These are phyloP conservation scores for Uncinocarpus reesii DNA, from an alignment of 2,329 filamentous ascomycete genomes.

Conservation along the genomic window DNA sequence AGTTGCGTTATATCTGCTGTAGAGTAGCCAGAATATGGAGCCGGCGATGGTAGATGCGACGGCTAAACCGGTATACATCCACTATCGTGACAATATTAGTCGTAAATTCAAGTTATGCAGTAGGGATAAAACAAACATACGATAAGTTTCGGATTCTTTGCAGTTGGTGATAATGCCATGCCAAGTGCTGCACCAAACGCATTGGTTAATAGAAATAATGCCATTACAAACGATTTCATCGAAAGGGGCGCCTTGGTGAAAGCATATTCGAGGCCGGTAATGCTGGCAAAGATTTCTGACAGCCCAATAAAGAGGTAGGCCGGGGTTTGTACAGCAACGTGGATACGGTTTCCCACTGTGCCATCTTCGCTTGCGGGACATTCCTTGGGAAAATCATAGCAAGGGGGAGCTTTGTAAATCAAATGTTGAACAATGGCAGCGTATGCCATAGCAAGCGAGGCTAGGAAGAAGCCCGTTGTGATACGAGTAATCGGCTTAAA, in stretches of 20 bases:
- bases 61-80: slow-evolving; percentile 53
- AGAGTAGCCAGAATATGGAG: slow-evolving; percentile 45
- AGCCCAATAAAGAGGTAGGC: slow-evolving; percentile 38
- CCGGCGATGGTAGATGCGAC: slow-evolving; percentile 42
- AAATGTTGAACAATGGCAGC: slow-evolving; percentile 47
- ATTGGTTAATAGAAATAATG: slow-evolving; percentile 48
- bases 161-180: slow-evolving; percentile 50
- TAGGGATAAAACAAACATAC: slow-evolving; percentile 11
- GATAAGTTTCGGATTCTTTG: slow-evolving; percentile 53
- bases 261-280: slow-evolving; percentile 63
- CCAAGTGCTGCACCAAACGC: slow-evolving; percentile 50
- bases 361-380: slow-evolving; percentile 28
- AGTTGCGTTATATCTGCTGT: slow-evolving; percentile 39
- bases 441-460: slow-evolving; percentile 51
- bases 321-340: slow-evolving; percentile 38
- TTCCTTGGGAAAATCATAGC: slow-evolving; percentile 36
- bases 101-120: not conserved
- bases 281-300: slow-evolving; percentile 51
- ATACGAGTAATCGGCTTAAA: slow-evolving; percentile 72
- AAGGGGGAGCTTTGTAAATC: slow-evolving; percentile 46
- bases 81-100: slow-evolving; percentile 24
- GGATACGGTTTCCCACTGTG: slow-evolving; percentile 30
- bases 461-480: slow-evolving; percentile 57
- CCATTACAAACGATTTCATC: slow-evolving; percentile 55
- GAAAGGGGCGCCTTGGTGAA: slow-evolving; percentile 61